Evolutionary conservation across 2,329 filamentous ascomycete genomes (phyloP).

Genomic region (Phialophora verrucosa): DNA sequence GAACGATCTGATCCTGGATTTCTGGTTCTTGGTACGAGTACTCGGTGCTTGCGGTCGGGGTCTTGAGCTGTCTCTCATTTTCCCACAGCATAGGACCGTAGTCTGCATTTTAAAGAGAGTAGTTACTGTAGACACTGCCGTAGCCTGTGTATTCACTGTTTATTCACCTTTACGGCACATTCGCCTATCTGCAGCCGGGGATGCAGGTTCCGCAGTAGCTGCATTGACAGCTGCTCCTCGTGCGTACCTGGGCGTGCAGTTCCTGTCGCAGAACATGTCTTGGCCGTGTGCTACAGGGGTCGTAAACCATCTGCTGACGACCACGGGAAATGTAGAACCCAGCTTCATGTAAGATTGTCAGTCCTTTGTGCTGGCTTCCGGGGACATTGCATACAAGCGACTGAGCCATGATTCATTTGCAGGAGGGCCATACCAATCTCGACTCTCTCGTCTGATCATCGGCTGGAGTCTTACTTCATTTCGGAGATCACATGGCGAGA

Average conservation of each 20-base stretch:
- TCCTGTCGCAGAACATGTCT: background rate
- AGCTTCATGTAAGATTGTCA: too few species aligned
- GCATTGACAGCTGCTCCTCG: background rate
- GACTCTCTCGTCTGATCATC: background rate
- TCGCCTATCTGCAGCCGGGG: background rate
- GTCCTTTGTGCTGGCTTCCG: background rate
- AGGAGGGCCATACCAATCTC: background rate
- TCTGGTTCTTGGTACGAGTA: background rate
- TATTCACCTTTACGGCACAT: background rate
- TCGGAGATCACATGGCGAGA: background rate
- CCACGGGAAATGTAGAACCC: background rate
- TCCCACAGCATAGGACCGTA: background rate
- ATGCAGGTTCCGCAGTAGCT: background rate
- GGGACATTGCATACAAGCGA: too few species aligned
- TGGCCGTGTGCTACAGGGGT: background rate
- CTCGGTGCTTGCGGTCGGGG: background rate
- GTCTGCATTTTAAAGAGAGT: background rate
- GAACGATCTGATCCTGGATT: constrained; percentile 1
- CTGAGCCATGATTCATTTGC: background rate
- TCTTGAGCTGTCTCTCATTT: background rate
- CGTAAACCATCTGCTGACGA: background rate
- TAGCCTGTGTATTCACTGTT: background rate
- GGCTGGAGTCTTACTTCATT: background rate
- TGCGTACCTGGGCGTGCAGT: background rate
- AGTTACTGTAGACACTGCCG: background rate